phyloP scores from a whole-genome alignment of 805 yeast genomes.

The Ogataea allantospora region DNA sequence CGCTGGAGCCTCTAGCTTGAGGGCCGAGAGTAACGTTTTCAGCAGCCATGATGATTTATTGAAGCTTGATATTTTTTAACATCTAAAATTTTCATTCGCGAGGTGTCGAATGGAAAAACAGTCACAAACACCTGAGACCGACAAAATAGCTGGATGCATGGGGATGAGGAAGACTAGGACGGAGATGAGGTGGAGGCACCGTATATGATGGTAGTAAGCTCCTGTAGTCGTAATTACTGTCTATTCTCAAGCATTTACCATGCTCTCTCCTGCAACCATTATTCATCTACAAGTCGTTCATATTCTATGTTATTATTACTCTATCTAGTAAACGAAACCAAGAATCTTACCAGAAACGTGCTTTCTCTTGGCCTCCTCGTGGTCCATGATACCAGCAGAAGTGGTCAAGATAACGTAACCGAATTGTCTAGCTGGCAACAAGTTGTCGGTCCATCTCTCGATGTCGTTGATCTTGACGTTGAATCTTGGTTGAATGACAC shows the following conservation, averaged over 20 bases:
- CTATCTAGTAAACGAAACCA: slow-evolving; percentile 83
- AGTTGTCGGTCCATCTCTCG: slow-evolving; percentile 98
- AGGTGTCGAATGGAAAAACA: slow-evolving; percentile 9
- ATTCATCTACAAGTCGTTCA: too few relatives aligned
- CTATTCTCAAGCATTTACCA: not conserved
- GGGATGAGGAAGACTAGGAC: not conserved
- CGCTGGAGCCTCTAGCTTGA: slow-evolving; percentile 95
- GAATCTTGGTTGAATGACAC: slow-evolving; percentile 98
- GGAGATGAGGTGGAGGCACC: not conserved
- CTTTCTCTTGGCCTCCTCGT: slow-evolving; percentile 99
- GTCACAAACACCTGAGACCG: slow-evolving; percentile 11
- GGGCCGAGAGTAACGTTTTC: slow-evolving; percentile 71
- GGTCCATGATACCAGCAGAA: slow-evolving; percentile 99
- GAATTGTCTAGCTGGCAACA: slow-evolving; percentile 98
- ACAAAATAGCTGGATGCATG: not conserved
- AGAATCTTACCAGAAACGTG: slow-evolving; percentile 98
- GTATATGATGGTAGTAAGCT: too few relatives aligned
- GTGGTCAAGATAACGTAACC: slow-evolving; percentile 98
- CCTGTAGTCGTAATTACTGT: not conserved
- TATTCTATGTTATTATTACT: not conserved
- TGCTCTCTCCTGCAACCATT: too few relatives aligned
- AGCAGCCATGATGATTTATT: slow-evolving; percentile 21
- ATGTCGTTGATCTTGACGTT: slow-evolving; percentile 93
- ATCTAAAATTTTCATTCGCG: slow-evolving; percentile 20
- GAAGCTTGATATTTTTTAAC: slow-evolving; percentile 10